Evolutionary conservation across 495 filamentous ascomycete genomes (phyloP).

Genomic region (Hypomontagnella monticulosa): DNA sequence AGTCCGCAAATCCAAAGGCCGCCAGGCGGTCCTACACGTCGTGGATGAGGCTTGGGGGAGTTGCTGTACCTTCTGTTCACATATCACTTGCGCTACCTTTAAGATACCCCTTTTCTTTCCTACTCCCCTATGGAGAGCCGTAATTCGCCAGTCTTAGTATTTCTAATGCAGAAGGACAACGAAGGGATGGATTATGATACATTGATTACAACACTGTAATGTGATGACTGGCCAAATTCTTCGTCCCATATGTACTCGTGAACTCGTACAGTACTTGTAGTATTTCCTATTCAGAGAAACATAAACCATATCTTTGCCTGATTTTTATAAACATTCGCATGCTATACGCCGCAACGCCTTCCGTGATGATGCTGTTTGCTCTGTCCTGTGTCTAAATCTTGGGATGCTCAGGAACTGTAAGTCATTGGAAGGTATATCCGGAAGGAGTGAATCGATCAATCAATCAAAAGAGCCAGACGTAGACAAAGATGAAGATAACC

Average conservation of each 20-base stretch:
- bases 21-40: constrained; percentile 29
- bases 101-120: constrained; percentile 34
- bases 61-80: constrained; percentile 10
- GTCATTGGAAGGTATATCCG: neutral
- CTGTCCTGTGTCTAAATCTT: neutral
- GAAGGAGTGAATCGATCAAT: neutral
- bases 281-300: constrained; percentile 11
- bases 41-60: constrained; percentile 25
- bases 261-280: constrained; percentile 17
- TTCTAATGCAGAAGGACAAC: constrained; percentile 20
- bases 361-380: constrained; percentile 13
- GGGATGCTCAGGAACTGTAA: neutral
- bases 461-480: constrained; percentile 83
- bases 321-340: constrained; percentile 3
- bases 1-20: constrained; percentile 53
- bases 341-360: constrained; percentile 27
- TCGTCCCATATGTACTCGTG: constrained; percentile 29
- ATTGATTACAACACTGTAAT: constrained; percentile 40
- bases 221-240: constrained; percentile 17
- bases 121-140: constrained; percentile 28
- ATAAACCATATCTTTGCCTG: neutral
- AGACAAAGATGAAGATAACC: constrained; percentile 83
- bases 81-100: constrained; percentile 22
- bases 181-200: constrained; percentile 44
- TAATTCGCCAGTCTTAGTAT: constrained; percentile 13